phyloP scores from a whole-genome alignment of 257 asterid species.

The Ehretia macrophylla region DNA sequence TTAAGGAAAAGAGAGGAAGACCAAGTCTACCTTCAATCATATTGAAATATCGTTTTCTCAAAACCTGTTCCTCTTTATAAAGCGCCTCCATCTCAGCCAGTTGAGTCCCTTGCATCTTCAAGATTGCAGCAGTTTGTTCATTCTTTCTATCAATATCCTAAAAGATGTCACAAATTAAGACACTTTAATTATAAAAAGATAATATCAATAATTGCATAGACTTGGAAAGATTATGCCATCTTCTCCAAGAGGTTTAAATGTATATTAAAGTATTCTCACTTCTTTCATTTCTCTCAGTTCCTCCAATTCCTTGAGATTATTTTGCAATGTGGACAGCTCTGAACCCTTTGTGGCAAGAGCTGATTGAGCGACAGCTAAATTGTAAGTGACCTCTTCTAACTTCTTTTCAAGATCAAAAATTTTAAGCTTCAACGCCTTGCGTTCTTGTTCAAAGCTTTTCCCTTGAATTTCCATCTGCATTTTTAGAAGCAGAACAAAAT shows the following conservation, averaged over 20 bases:
- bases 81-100: constrained; percentile 91
- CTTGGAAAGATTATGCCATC: too few relatives aligned
- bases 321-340: constrained; percentile 59
- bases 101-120: constrained; percentile 96
- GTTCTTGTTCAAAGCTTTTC: constrained; percentile 66
- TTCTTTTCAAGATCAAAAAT: constrained; percentile 73
- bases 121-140: constrained; percentile 93
- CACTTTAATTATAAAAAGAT: background rate
- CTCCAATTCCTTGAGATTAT: constrained; percentile 77
- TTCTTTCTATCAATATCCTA: constrained; percentile 94
- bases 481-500: constrained; percentile 12
- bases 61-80: constrained; percentile 87
- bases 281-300: constrained; percentile 98
- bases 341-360: constrained; percentile 51
- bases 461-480: constrained; percentile 50
- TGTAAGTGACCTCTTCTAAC: constrained; percentile 52
- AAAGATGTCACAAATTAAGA: constrained; percentile 1
- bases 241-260: background rate
- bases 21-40: constrained; percentile 70
- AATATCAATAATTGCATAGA: background rate
- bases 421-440: constrained; percentile 47
- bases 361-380: constrained; percentile 51
- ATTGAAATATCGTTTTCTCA: constrained; percentile 88
- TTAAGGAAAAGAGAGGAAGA: too few relatives aligned
- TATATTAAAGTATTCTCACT: constrained; percentile 33